phyloP scores from a whole-genome alignment of 331 rosid genomes.

The Malus hybrid region DNA sequence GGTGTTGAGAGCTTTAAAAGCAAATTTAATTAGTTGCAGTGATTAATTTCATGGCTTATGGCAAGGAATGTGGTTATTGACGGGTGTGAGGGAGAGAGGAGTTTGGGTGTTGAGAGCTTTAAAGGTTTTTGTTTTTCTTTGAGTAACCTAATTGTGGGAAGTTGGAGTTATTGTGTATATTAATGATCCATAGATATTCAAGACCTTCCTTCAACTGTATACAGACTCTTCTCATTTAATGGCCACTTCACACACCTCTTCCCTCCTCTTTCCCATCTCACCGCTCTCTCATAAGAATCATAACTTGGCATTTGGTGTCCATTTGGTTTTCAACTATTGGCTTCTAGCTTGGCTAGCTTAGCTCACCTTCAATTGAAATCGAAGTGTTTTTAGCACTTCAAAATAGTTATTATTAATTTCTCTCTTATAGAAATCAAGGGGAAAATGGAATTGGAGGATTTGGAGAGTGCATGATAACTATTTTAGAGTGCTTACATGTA shows the following conservation, averaged over 20 bases:
- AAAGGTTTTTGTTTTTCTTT: conserved; percentile 26
- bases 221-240: conserved; percentile 51
- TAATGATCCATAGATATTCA: conserved; percentile 49
- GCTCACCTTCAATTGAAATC: no score
- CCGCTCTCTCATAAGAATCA: conserved; percentile 20
- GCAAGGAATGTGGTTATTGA: conserved; percentile 33
- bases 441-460: no score
- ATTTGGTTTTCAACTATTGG: neutral
- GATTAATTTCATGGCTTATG: conserved; percentile 22
- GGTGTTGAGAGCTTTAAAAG: conserved; percentile 46
- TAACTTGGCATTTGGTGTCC: neutral
- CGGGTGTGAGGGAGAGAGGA: conserved; percentile 26
- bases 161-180: conserved; percentile 70
- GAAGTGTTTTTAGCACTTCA: no score
- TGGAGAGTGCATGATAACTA: no score
- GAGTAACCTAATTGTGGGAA: conserved; percentile 58
- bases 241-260: conserved; percentile 32
- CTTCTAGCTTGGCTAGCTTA: no score
- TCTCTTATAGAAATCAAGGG: no score
- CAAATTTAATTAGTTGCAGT: conserved; percentile 10
- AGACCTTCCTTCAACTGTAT: conserved; percentile 66
- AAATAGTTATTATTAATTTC: no score
- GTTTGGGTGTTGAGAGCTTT: conserved; percentile 65
- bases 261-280: conserved; percentile 33
- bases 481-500: no score